phyloP scores from a whole-genome alignment of 1,284 basidiomycete genomes.

The Athelia psychrophila region DNA sequence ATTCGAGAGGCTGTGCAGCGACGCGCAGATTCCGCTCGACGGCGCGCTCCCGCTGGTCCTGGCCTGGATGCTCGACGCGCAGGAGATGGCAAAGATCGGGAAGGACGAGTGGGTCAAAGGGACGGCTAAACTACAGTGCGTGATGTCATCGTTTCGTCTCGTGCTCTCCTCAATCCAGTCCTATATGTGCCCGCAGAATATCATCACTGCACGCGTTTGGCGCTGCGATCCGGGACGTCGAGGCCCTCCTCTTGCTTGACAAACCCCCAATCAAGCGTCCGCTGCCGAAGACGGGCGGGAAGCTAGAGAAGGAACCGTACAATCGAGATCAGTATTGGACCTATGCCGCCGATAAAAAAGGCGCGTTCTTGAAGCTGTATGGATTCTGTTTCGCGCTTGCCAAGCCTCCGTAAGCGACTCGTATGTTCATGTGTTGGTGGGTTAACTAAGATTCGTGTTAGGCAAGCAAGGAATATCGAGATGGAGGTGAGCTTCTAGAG shows the following conservation, averaged over 20 bases:
- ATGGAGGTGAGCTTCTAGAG: slow-evolving; percentile 56
- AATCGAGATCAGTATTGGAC: slow-evolving; percentile 49
- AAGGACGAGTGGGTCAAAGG: slow-evolving; percentile 66
- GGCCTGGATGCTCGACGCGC: slow-evolving; percentile 66
- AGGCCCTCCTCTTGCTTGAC: slow-evolving; percentile 54
- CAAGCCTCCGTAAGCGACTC: slow-evolving; percentile 57
- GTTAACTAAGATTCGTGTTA: too few relatives aligned
- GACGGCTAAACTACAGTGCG: slow-evolving; percentile 56
- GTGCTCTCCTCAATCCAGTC: background rate
- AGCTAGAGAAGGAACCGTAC: slow-evolving; percentile 43
- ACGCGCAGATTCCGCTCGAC: slow-evolving; percentile 65
- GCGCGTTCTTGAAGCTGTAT: slow-evolving; percentile 63
- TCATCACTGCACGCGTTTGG: slow-evolving; percentile 51
- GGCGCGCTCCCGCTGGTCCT: slow-evolving; percentile 67
- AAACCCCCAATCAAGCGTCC: slow-evolving; percentile 31
- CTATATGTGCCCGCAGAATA: slow-evolving; percentile 39
- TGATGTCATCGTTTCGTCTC: slow-evolving; percentile 6
- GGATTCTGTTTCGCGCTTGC: slow-evolving; percentile 64
- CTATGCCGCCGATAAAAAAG: slow-evolving; percentile 46
- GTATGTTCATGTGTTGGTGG: too few relatives aligned
- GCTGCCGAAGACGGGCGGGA: slow-evolving; percentile 30
- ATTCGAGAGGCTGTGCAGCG: slow-evolving; percentile 61
- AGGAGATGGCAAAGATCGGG: slow-evolving; percentile 68
- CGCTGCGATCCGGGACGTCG: slow-evolving; percentile 54
- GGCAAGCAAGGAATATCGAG: slow-evolving; percentile 70